Evolutionary conservation across 2,329 filamentous ascomycete genomes (phyloP).

Genomic region (Trichophyton schoenleinii): DNA sequence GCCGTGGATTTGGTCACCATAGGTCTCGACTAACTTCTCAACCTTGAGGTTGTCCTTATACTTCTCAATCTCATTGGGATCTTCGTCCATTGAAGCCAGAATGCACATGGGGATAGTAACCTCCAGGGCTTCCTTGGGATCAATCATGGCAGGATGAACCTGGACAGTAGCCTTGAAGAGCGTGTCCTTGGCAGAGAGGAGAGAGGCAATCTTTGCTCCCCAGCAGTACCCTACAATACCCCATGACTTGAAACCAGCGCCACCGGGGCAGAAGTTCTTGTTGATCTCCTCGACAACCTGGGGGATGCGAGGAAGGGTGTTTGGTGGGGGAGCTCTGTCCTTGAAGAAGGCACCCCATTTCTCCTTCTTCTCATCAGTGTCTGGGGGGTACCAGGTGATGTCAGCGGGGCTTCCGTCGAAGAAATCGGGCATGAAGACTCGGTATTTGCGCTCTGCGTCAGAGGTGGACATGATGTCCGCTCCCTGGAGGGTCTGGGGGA

Average conservation of each 20-base stretch:
- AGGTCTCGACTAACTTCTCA: constrained; percentile 21
- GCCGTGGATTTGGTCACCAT: constrained; percentile 23
- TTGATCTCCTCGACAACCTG: constrained; percentile 44
- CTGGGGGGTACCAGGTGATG: constrained; percentile 48
- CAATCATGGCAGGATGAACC: constrained; percentile 45
- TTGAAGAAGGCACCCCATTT: constrained; percentile 49
- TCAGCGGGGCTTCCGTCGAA: constrained; percentile 63
- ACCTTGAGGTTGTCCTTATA: constrained; percentile 22
- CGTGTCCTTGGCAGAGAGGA: constrained; percentile 35
- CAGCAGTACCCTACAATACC: constrained; percentile 50
- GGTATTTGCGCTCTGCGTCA: constrained; percentile 60
- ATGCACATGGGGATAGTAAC: constrained; percentile 42
- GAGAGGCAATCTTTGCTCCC: constrained; percentile 38
- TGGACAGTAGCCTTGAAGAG: constrained; percentile 42
- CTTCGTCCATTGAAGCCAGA: constrained; percentile 42
- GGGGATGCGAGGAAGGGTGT: constrained; percentile 43
- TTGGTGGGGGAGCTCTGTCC: constrained; percentile 45
- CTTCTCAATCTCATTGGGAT: constrained; percentile 29
- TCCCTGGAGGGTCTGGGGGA: constrained; percentile 50
- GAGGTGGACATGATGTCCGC: constrained; percentile 49
- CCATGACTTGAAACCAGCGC: constrained; percentile 39
- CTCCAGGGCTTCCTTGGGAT: constrained; percentile 39
- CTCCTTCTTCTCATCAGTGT: constrained; percentile 47
- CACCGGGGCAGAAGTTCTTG: constrained; percentile 27
- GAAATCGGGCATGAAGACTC: constrained; percentile 84